These are phyloP conservation scores for Letharia lupina DNA, from an alignment of 495 filamentous ascomycete species.

Conservation along the genomic window DNA sequence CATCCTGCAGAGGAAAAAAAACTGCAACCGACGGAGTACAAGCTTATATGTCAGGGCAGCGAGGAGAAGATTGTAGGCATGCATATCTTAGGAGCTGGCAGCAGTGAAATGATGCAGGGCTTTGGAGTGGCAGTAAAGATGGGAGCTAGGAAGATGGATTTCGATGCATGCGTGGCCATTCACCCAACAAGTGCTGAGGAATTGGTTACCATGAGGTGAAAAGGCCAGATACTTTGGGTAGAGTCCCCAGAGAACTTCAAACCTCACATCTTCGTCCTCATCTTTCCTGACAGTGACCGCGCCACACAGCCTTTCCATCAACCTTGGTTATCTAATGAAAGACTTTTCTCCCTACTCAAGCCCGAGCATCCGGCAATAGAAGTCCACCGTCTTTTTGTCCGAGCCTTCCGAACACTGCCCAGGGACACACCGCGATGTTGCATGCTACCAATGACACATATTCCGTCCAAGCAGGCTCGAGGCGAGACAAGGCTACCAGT, in stretches of 20 bases:
- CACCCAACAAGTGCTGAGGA: constrained; percentile 89
- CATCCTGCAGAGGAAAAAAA: constrained; percentile 46
- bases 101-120: constrained; percentile 83
- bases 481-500: neutral
- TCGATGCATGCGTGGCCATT: constrained; percentile 89
- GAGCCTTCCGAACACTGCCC: neutral
- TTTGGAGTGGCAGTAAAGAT: constrained; percentile 97
- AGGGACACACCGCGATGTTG: neutral
- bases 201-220: constrained; percentile 58
- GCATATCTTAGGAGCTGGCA: constrained; percentile 49
- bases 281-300: neutral
- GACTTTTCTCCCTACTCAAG: neutral
- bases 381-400: neutral
- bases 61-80: constrained; percentile 53
- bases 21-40: constrained; percentile 52
- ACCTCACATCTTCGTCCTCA: neutral
- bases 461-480: neutral
- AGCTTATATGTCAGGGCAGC: constrained; percentile 48
- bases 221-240: neutral
- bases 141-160: constrained; percentile 92
- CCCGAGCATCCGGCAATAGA: neutral
- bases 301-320: neutral
- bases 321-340: neutral
- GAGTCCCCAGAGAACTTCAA: neutral
- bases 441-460: neutral